Evolutionary conservation across 768 basidiomycete species (phyloP).

Genomic region (Leccinum uliginosum): DNA sequence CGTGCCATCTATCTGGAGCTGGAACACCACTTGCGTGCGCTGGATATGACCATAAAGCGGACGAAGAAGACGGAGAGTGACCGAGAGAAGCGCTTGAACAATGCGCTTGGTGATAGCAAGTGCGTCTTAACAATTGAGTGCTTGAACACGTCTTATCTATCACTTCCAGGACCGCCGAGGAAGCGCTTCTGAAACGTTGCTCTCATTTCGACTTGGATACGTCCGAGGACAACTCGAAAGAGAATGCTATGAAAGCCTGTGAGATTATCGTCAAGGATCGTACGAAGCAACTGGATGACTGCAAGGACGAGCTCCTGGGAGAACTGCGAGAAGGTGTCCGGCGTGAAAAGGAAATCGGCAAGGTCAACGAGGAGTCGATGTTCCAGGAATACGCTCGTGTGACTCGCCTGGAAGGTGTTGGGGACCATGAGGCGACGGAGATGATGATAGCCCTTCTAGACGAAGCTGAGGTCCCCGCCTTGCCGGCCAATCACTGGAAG

Average conservation of each 20-base stretch:
- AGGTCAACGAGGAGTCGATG: slow-evolving; percentile 64
- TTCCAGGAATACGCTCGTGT: slow-evolving; percentile 76
- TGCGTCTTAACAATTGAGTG: slow-evolving; percentile 27
- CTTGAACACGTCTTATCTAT: background rate
- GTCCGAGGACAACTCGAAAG: slow-evolving; percentile 41
- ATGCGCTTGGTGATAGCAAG: slow-evolving; percentile 87
- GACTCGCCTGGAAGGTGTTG: slow-evolving; percentile 58
- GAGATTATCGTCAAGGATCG: slow-evolving; percentile 87
- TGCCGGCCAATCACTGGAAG: slow-evolving; percentile 32
- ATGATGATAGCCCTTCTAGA: slow-evolving; percentile 56
- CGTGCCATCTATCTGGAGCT: slow-evolving; percentile 92
- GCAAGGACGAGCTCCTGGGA: slow-evolving; percentile 65
- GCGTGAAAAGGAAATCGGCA: slow-evolving; percentile 65
- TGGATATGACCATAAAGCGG: slow-evolving; percentile 75
- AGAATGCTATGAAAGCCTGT: slow-evolving; percentile 87
- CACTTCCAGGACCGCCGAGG: slow-evolving; percentile 69
- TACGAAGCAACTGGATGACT: slow-evolving; percentile 71
- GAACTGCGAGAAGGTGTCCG: slow-evolving; percentile 63
- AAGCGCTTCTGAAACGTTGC: slow-evolving; percentile 91
- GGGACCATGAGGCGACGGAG: slow-evolving; percentile 72
- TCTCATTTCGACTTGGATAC: slow-evolving; percentile 90
- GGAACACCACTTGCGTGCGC: slow-evolving; percentile 85
- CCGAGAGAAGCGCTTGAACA: slow-evolving; percentile 80
- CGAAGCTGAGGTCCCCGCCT: slow-evolving; percentile 48
- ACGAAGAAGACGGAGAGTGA: slow-evolving; percentile 74